phyloP scores from a whole-genome alignment of 1,284 basidiomycete species.

The Boletus holoroseus region DNA sequence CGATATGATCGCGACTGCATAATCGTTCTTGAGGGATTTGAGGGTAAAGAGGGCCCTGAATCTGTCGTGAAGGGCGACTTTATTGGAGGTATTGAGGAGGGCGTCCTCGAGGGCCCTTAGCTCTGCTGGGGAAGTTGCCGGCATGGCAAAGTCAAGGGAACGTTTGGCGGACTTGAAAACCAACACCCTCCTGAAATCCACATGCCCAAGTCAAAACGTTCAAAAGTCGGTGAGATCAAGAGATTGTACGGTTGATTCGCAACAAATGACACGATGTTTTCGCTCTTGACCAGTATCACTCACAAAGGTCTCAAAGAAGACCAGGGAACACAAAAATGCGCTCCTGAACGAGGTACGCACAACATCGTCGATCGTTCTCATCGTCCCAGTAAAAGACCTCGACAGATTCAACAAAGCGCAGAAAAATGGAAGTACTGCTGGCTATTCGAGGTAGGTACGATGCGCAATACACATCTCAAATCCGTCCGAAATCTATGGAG shows the following conservation, averaged over 20 bases:
- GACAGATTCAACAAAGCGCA: constrained; percentile 66
- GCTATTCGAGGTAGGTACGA: constrained; percentile 91
- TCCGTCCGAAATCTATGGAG: constrained; percentile 93
- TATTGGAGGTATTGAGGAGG: constrained; percentile 72
- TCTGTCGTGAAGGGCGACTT: constrained; percentile 78
- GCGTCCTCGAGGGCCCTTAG: constrained; percentile 58
- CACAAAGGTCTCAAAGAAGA: constrained; percentile 77
- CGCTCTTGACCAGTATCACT: constrained; percentile 52
- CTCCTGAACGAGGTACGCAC: constrained; percentile 74
- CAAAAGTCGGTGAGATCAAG: constrained; percentile 64
- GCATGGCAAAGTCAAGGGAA: constrained; percentile 23
- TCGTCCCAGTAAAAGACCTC: constrained; percentile 25
- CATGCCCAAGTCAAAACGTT: constrained; percentile 87
- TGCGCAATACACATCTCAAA: constrained; percentile 93
- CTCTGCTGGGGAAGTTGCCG: constrained; percentile 36
- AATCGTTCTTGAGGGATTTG: constrained; percentile 78
- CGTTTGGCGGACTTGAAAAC: constrained; percentile 34
- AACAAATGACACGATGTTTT: constrained; percentile 14
- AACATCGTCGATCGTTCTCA: constrained; percentile 1
- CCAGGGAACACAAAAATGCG: constrained; percentile 78
- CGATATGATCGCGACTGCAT: constrained; percentile 81
- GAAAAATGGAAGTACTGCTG: constrained; percentile 94
- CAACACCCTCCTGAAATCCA: constrained; percentile 10
- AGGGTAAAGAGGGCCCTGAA: constrained; percentile 94
- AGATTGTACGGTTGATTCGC: neutral